These are phyloP conservation scores for Elongisporangium undulatum DNA, from an alignment of 352 stramenopile species.

Conservation along the genomic window DNA sequence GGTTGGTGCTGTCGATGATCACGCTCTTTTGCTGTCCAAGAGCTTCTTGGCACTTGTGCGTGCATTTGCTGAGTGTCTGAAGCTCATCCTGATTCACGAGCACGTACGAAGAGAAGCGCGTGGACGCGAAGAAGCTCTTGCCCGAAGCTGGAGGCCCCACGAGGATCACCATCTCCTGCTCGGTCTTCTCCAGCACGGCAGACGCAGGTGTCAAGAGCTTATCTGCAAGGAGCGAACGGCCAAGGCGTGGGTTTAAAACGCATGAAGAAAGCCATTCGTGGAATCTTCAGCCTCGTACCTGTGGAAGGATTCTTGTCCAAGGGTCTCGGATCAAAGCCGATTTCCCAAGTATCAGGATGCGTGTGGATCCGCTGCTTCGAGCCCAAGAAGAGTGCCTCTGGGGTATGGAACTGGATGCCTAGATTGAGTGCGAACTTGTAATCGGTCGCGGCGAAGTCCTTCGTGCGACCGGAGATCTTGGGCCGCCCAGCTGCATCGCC, in stretches of 20 bases:
- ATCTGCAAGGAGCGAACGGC: conserved; percentile 8
- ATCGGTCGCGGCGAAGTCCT: conserved; percentile 84
- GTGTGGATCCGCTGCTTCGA: conserved; percentile 71
- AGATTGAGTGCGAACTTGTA: conserved; percentile 89
- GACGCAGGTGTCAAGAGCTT: conserved; percentile 18
- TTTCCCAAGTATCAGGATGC: conserved; percentile 63
- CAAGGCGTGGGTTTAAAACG: neutral
- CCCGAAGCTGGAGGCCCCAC: conserved; percentile 70
- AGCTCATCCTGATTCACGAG: conserved; percentile 85
- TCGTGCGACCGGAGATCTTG: conserved; percentile 56
- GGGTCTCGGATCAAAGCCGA: conserved; percentile 54
- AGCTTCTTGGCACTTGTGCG: conserved; percentile 44
- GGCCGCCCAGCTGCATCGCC: conserved; percentile 76
- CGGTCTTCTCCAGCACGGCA: conserved; percentile 15
- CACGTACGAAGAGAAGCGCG: conserved; percentile 45
- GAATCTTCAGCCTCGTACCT: neutral
- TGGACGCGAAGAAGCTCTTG: conserved; percentile 59
- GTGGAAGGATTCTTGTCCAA: neutral
- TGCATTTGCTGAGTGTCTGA: conserved; percentile 75
- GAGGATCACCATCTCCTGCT: conserved; percentile 70
- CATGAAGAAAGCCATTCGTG: neutral
- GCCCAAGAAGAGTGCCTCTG: conserved; percentile 75
- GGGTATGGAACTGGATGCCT: conserved; percentile 74
- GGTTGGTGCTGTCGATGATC: conserved; percentile 86
- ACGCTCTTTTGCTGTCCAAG: conserved; percentile 67